Evolutionary conservation across 23 red algal species (phyloP), one percentile per base, ranked within the genome.

Genomic region (Pyropia yezoensis): DNA sequence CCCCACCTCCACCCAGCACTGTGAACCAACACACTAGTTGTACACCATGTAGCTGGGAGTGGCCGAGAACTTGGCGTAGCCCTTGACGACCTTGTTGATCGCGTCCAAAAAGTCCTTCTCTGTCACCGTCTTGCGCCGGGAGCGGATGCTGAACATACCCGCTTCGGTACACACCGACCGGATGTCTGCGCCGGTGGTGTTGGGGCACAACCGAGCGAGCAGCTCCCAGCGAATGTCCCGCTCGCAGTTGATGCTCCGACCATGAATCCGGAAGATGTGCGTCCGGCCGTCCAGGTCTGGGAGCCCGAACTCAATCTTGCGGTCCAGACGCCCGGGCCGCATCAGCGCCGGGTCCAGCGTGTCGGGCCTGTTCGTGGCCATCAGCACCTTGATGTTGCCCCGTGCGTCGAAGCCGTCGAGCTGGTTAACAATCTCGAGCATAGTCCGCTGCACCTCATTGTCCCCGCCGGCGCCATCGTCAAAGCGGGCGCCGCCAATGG

Each of bases 341-440:
- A 98, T 54, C 33, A 98, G 75, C 18, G 94, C 94, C 49, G 94
- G 94, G 76, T 98, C 94, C 49, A 98, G 71, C 20, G 94, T 98
- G 62, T 98, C 94, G 0, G 94, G 94, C 54, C 94, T 71, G 65
- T 98, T 98, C 5, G 94, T 98, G 47, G 94, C 94, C 94, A 98
- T 98, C 55, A 98, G 69, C 21, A 98, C 94, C 78, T 98, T 98
- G 50, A 98, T 98, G 45, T 98, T 98, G 24, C 94, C 94, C 18
- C 94, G 80, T n/a, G 94, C 86, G 59, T 85, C 83, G 54, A 98
- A 98, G 19, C 94, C 94, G 61, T 98, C 94, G 14, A 98, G 79
- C 75, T 98, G 94, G 65, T 98, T 98, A 7, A 98, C 80, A 68
- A 98, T 98, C 73, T 98, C 94, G 30, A 98, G 77, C 94, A 98